Evolutionary conservation across 768 basidiomycete species (phyloP).

Genomic region (Kwoniella heveanensis): DNA sequence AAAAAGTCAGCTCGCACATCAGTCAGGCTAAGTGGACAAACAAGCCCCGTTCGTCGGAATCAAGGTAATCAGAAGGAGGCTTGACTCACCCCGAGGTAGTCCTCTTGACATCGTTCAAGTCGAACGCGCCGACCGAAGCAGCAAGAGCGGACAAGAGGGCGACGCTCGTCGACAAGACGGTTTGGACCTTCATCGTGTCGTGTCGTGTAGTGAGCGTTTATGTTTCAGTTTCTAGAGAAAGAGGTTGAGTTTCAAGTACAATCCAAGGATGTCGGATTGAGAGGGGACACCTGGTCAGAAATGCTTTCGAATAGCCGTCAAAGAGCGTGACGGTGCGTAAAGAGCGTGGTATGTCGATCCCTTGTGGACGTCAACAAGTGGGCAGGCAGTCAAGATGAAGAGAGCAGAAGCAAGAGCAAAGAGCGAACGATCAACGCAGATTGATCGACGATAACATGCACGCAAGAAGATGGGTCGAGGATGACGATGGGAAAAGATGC

Average conservation of each 20-base stretch:
- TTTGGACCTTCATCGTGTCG: constrained; percentile 10
- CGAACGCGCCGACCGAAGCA: constrained; percentile 12
- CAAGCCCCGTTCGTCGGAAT: too few relatives aligned
- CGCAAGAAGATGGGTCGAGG: too few relatives aligned
- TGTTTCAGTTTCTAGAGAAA: not conserved
- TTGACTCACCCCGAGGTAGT: constrained; percentile 18
- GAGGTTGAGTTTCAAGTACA: not conserved
- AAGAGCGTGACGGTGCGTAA: not conserved
- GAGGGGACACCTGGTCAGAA: not conserved
- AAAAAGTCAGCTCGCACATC: too few relatives aligned
- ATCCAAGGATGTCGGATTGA: not conserved
- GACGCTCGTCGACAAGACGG: constrained; percentile 10
- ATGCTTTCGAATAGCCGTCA: not conserved
- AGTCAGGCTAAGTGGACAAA: too few relatives aligned
- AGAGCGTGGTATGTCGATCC: too few relatives aligned
- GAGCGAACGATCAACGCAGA: too few relatives aligned
- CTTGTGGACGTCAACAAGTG: too few relatives aligned
- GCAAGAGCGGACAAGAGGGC: constrained; percentile 1
- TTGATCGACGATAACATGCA: too few relatives aligned
- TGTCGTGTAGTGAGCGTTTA: not conserved
- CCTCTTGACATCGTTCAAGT: constrained; percentile 14
- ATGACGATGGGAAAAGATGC: too few relatives aligned
- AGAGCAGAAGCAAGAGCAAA: too few relatives aligned
- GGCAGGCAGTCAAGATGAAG: too few relatives aligned
- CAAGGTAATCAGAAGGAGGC: not conserved